Conservation (phyloP, 371 early-diverging fungal genomes). For the Mortierella sp. region DNA sequence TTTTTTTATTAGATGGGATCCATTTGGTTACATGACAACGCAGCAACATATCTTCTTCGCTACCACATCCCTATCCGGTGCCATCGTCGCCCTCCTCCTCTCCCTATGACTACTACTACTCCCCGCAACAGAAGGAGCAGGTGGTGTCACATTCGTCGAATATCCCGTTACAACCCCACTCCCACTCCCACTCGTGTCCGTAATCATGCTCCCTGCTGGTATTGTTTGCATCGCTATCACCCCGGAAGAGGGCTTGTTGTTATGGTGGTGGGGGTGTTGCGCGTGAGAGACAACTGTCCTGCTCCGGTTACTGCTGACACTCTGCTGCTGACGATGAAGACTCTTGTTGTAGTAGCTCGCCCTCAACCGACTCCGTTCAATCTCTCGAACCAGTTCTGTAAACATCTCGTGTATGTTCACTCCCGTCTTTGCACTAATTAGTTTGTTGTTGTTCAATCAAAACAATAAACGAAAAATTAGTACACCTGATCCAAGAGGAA, state of each 20-base stretch:
- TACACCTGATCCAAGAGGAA: background rate
- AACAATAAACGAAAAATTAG: background rate
- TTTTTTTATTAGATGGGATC: too few species aligned
- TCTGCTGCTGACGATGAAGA: background rate
- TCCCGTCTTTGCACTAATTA: slow-evolving; percentile 35
- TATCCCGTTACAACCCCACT: slow-evolving; percentile 20
- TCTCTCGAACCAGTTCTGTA: slow-evolving; percentile 31
- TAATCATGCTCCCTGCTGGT: background rate
- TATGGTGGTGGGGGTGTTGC: background rate
- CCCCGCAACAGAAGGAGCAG: background rate
- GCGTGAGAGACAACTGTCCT: background rate
- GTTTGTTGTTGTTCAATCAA: background rate
- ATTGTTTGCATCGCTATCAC: slow-evolving; percentile 2
- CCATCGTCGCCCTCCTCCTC: background rate
- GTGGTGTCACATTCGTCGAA: slow-evolving; percentile 24
- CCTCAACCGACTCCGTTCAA: slow-evolving; percentile 5
- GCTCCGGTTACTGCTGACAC: background rate
- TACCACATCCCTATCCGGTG: background rate
- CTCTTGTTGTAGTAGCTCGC: background rate
- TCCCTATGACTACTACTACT: background rate
- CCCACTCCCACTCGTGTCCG: background rate
- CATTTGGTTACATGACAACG: background rate
- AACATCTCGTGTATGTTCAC: slow-evolving; percentile 46
- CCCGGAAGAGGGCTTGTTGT: too few species aligned
- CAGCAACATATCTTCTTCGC: background rate